phyloP scores from a whole-genome alignment of 2,329 filamentous ascomycete species.

The Plenodomus tracheiphilus region DNA sequence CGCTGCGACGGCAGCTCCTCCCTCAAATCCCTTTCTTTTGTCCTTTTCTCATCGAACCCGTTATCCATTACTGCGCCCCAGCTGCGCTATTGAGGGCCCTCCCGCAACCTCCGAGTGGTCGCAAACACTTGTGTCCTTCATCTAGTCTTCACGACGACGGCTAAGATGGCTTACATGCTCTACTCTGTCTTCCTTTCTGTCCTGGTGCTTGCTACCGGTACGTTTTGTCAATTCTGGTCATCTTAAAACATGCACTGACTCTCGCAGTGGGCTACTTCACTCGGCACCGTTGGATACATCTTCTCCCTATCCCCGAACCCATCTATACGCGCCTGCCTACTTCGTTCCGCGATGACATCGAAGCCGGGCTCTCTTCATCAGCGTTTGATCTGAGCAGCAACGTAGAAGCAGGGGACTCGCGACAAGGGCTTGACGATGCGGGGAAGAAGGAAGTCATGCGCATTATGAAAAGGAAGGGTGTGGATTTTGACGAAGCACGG shows the following conservation, averaged over 20 bases:
- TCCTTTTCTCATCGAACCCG: constrained; percentile 5
- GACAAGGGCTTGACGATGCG: constrained; percentile 77
- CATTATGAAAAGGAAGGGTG: constrained; percentile 84
- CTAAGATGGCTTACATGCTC: constrained; percentile 76
- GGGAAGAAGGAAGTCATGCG: constrained; percentile 81
- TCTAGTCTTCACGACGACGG: constrained; percentile 6
- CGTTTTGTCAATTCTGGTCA: constrained; percentile 13
- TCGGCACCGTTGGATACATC: constrained; percentile 73
- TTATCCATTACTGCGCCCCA: constrained; percentile 6
- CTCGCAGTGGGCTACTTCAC: constrained; percentile 74
- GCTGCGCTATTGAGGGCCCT: constrained; percentile 11
- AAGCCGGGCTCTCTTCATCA: constrained; percentile 79
- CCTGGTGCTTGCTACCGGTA: constrained; percentile 72
- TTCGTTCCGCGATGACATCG: constrained; percentile 81
- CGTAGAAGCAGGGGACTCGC: constrained; percentile 74
- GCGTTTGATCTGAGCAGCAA: constrained; percentile 85
- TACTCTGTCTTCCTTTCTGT: constrained; percentile 75
- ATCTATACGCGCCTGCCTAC: constrained; percentile 77
- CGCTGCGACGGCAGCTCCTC: constrained; percentile 6
- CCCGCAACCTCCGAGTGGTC: constrained; percentile 21
- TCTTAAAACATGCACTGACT: not conserved
- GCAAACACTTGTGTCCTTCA: constrained; percentile 4
- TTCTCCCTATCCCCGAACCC: constrained; percentile 65
- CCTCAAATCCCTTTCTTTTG: constrained; percentile 11
- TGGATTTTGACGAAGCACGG: constrained; percentile 90